Evolutionary conservation across 257 asterid species (phyloP), one percentile per base, ranked within the genome.

Genomic region (Solanum acaule): DNA sequence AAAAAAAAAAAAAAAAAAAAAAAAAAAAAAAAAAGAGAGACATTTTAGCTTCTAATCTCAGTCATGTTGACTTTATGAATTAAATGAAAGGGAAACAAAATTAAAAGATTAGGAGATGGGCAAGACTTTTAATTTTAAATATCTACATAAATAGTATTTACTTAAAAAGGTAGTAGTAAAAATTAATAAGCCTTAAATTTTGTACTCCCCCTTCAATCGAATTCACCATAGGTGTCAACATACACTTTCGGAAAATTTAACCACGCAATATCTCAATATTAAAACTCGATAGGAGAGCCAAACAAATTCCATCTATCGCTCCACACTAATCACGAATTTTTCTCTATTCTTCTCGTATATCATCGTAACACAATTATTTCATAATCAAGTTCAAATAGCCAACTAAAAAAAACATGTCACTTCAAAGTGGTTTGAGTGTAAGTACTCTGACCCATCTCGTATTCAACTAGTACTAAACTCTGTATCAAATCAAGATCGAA

Each of bases 211-310:
- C 68, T 59, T 59, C 6, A 8, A 59, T 52, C 23, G 10, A 52
- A 52, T 52, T 52, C 9, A 52, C 63, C 9, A 16, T 8, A 8
- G 27, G 12, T 59, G 25, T 8, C 15, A 22, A 59, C 67, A 23
- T 63, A 63, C 0, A 2, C 13, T 61, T 61, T 61, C 14, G 3
- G 0, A 0, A 61, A 23, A n/a, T 63, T 63, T 63, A 63, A 63
- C 1, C 71, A n/a, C 31, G 71, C 16, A 4, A 63, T 63, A 63
- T 63, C 3, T 63, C 16, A n/a, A n/a, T 63, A 63, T 23, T 63
- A 0, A n/a, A 63, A 10, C 3, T 63, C 0, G 0, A 23, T 63
- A 63, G 31, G 15, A 23, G 8, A 63, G 15, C 31, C 0, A 63
- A n/a, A 10, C 75, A 68, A 31, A 27, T 68, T 27, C 2, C 0